These are phyloP conservation scores for Anisogramma anomala DNA, from an alignment of 2,329 filamentous ascomycete genomes.

Conservation along the genomic window DNA sequence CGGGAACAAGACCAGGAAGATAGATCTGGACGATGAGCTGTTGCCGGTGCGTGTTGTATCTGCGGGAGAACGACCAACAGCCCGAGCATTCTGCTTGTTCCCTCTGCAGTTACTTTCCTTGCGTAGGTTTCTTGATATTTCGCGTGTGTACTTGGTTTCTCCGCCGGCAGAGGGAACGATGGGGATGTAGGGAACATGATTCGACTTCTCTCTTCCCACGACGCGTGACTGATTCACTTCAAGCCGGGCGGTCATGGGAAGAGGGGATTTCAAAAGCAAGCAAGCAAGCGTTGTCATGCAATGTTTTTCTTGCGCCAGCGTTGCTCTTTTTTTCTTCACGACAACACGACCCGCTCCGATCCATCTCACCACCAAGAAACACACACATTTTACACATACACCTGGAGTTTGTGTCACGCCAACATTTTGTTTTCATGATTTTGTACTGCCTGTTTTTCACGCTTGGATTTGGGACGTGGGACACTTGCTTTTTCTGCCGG, in stretches of 20 bases:
- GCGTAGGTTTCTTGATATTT: not conserved
- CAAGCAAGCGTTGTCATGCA: slow-evolving; percentile 1
- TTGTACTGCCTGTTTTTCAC: slow-evolving; percentile 9
- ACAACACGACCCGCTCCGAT: slow-evolving; percentile 8
- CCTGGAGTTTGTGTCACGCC: slow-evolving; percentile 17
- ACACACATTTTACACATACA: slow-evolving; percentile 13
- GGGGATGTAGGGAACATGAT: slow-evolving; percentile 2
- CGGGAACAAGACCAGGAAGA: slow-evolving; percentile 6
- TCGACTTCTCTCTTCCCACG: slow-evolving; percentile 5
- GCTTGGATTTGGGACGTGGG: slow-evolving; percentile 3
- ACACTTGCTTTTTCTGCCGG: slow-evolving; percentile 4
- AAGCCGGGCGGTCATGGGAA: slow-evolving; percentile 8
- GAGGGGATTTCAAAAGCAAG: slow-evolving; percentile 3
- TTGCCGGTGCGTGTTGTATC: slow-evolving; percentile 4
- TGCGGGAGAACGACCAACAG: slow-evolving; percentile 3
- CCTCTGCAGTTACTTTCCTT: slow-evolving; percentile 3
- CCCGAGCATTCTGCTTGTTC: slow-evolving; percentile 4
- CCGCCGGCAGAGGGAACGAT: slow-evolving; percentile 5
- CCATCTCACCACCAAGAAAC: slow-evolving; percentile 13
- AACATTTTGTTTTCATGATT: slow-evolving; percentile 16
- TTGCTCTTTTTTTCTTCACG: not conserved
- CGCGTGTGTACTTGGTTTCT: slow-evolving; percentile 5
- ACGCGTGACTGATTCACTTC: slow-evolving; percentile 5
- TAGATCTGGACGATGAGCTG: slow-evolving; percentile 5
- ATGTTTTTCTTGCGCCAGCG: not conserved